Conservation (phyloP, 352 stramenopile genomes). For the Phytophthora megakarya region DNA sequence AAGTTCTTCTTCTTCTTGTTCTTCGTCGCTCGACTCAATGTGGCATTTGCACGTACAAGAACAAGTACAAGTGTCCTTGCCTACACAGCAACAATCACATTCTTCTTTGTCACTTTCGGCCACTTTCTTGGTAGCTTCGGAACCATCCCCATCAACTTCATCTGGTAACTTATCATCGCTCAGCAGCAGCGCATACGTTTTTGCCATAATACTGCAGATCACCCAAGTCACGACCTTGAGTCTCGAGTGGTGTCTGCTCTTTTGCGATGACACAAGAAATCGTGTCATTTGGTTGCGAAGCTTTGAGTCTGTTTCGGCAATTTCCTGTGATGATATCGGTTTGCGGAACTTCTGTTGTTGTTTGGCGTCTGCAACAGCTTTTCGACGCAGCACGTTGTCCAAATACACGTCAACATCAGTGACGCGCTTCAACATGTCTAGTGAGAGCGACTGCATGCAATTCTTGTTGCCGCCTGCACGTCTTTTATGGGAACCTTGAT, state of each 20-base stretch:
- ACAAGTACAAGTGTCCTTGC: slow-evolving; percentile 60
- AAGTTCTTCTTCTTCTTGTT: slow-evolving; percentile 7
- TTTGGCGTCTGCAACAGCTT: slow-evolving; percentile 44
- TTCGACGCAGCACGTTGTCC: slow-evolving; percentile 76
- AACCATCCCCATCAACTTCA: slow-evolving; percentile 11
- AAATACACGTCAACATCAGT: slow-evolving; percentile 85
- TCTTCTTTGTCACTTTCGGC: slow-evolving; percentile 65
- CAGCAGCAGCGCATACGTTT: slow-evolving; percentile 77
- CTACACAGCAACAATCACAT: slow-evolving; percentile 78
- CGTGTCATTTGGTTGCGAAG: slow-evolving; percentile 79
- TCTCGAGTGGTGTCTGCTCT: slow-evolving; percentile 79
- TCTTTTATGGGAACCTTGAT: slow-evolving; percentile 20
- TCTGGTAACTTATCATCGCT: slow-evolving; percentile 73
- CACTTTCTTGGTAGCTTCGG: slow-evolving; percentile 16
- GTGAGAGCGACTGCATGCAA: slow-evolving; percentile 64
- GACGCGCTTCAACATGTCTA: slow-evolving; percentile 82
- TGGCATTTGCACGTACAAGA: slow-evolving; percentile 75
- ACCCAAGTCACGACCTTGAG: slow-evolving; percentile 89
- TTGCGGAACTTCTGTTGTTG: slow-evolving; percentile 32
- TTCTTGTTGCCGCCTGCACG: slow-evolving; percentile 25
- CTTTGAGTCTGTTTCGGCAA: slow-evolving; percentile 75
- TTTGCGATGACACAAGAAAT: slow-evolving; percentile 74
- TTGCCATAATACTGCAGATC: slow-evolving; percentile 83
- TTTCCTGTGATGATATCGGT: slow-evolving; percentile 70
- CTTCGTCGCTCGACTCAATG: slow-evolving; percentile 61